A percentile compares a stretch with the other conserved stretches of the same genome.
Evolutionary conservation across 73 alveolate species (phyloP).

Genomic region (Paramecium pentaurelia): DNA sequence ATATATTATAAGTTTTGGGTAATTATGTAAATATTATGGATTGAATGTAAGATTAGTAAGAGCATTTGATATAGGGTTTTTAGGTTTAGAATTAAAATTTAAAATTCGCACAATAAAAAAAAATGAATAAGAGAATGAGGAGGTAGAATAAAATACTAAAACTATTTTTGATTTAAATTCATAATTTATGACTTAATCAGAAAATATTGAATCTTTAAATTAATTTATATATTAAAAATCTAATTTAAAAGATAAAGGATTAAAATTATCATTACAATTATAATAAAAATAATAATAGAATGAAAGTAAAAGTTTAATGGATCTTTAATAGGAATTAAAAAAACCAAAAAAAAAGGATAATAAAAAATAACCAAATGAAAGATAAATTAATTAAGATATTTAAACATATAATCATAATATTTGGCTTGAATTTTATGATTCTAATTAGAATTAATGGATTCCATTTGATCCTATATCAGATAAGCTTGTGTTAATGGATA

Average conservation of each 20-base stretch:
- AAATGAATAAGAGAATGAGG: background rate
- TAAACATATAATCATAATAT: background rate
- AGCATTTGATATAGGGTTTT: constrained; percentile 39
- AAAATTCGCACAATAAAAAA: background rate
- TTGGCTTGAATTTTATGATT: constrained; percentile 6
- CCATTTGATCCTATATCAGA: constrained; percentile 47
- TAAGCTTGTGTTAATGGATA: background rate
- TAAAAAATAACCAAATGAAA: background rate
- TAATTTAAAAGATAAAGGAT: background rate
- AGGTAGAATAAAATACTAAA: background rate
- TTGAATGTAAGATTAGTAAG: background rate
- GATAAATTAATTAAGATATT: background rate
- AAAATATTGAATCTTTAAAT: background rate
- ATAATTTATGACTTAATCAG: background rate
- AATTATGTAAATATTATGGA: constrained; percentile 2
- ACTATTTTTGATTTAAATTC: background rate
- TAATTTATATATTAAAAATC: background rate
- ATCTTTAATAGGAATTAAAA: background rate
- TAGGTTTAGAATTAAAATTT: constrained; percentile 23
- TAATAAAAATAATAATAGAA: background rate
- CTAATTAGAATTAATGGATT: background rate
- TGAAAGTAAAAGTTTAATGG: background rate
- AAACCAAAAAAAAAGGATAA: background rate
- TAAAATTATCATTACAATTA: background rate
- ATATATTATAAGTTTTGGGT: background rate